Conservation (phyloP, 371 early-diverging fungal species). For the Haplosporangium sp. region DNA sequence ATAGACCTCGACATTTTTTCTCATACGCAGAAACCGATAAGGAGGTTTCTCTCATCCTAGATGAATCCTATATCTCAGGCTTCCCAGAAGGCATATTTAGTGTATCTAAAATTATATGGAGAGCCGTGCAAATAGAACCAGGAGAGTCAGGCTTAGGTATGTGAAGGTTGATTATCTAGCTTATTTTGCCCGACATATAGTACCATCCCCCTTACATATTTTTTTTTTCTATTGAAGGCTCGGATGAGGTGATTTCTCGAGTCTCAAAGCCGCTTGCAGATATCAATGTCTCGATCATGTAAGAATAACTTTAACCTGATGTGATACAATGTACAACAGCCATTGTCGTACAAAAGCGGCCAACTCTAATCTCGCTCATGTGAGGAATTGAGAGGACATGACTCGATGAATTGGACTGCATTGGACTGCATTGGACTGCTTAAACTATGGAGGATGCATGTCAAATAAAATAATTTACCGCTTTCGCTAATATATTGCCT, state of each 20-base stretch:
- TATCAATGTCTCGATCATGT: slow-evolving; percentile 55
- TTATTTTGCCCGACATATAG: neutral
- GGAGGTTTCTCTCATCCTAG: slow-evolving; percentile 51
- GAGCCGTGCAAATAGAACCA: slow-evolving; percentile 52
- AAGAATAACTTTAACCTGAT: slow-evolving; percentile 12
- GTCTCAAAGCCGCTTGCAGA: slow-evolving; percentile 50
- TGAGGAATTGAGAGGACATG: slow-evolving; percentile 22
- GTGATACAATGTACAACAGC: neutral
- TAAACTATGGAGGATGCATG: neutral
- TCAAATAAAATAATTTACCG: no score
- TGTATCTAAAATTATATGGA: slow-evolving; percentile 45
- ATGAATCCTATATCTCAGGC: slow-evolving; percentile 38
- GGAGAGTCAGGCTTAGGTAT: slow-evolving; percentile 54
- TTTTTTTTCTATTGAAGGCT: slow-evolving; percentile 13
- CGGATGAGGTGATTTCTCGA: slow-evolving; percentile 45
- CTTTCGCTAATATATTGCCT: no score
- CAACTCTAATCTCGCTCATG: slow-evolving; percentile 14
- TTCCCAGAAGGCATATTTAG: slow-evolving; percentile 42
- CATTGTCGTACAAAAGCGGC: slow-evolving; percentile 2
- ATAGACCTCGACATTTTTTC: slow-evolving; percentile 50
- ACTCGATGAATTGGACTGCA: neutral
- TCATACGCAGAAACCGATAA: slow-evolving; percentile 54
- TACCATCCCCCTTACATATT: neutral
- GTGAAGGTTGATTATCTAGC: slow-evolving; percentile 1
- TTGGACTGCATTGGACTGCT: slow-evolving; percentile 20